These are phyloP conservation scores for Colletotrichum zoysiae DNA, from an alignment of 2,329 filamentous ascomycete species.

Conservation along the genomic window DNA sequence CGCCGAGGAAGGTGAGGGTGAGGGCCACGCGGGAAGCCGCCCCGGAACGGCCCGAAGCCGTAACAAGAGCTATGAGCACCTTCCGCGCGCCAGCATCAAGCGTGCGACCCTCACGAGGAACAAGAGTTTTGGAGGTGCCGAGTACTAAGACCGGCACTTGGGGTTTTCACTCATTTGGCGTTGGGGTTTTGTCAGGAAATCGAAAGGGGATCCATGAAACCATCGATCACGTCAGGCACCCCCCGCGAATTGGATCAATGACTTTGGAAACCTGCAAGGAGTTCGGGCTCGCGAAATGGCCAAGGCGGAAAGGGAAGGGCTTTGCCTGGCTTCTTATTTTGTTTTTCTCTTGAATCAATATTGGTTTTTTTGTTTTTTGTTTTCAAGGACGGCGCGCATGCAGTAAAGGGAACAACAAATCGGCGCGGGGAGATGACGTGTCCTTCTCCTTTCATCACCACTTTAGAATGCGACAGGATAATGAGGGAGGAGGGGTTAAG, in stretches of 20 bases:
- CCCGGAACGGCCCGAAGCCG: slow-evolving; percentile 50
- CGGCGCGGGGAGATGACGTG: background rate
- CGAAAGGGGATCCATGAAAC: background rate
- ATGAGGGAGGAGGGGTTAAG: slow-evolving; percentile 2
- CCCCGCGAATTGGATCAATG: slow-evolving; percentile 12
- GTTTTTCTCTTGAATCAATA: background rate
- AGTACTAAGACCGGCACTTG: slow-evolving; percentile 53
- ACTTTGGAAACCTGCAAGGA: slow-evolving; percentile 29
- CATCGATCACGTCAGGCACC: too few species aligned
- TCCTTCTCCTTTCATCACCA: slow-evolving; percentile 3
- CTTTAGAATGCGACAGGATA: slow-evolving; percentile 30
- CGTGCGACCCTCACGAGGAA: slow-evolving; percentile 62
- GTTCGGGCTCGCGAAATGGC: slow-evolving; percentile 22
- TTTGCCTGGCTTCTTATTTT: slow-evolving; percentile 3
- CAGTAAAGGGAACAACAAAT: background rate
- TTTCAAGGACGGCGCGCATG: background rate
- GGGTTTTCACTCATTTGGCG: slow-evolving; percentile 35
- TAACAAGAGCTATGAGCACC: slow-evolving; percentile 57
- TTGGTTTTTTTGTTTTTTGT: background rate
- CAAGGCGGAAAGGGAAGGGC: slow-evolving; percentile 22
- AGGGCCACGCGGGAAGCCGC: slow-evolving; percentile 43
- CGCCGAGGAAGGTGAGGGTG: slow-evolving; percentile 57
- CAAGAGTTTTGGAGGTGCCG: slow-evolving; percentile 63
- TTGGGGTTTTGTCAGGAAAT: slow-evolving; percentile 9
- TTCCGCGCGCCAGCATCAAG: slow-evolving; percentile 58